Percentiles rank a stretch among this genome's conserved stretches.
Evolutionary conservation across 345 rosid species (phyloP).

Genomic region (Durio zibethinus): DNA sequence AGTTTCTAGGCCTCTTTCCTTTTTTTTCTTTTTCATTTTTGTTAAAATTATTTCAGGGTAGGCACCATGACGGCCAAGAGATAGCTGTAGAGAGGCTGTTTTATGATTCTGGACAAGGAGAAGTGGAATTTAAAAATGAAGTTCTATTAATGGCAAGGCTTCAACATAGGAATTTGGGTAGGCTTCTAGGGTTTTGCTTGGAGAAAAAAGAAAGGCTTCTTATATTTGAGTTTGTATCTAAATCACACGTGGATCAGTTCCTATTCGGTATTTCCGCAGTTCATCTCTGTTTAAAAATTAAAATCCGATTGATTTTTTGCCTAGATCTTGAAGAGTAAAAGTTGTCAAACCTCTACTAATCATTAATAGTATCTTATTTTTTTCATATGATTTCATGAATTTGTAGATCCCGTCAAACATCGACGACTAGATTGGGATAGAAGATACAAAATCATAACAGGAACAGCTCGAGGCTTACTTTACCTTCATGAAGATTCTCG

Average conservation of each 20-base stretch:
- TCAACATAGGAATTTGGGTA: constrained; percentile 16
- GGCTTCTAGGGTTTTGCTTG: constrained; percentile 16
- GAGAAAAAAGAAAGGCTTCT: constrained; percentile 17
- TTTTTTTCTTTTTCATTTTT: not conserved
- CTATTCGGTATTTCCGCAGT: not conserved
- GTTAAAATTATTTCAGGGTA: not conserved
- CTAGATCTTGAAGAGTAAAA: not conserved
- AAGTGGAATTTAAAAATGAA: constrained; percentile 12
- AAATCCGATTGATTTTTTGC: not conserved
- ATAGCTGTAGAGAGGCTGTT: constrained; percentile 13
- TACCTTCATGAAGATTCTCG: constrained; percentile 48
- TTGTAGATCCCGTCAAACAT: constrained; percentile 1
- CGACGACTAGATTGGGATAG: constrained; percentile 4
- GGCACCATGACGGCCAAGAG: not conserved
- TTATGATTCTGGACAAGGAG: not conserved
- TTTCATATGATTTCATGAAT: not conserved
- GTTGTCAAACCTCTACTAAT: too few species aligned
- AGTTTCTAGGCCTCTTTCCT: not conserved
- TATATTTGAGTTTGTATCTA: constrained; percentile 12
- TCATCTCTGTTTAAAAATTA: not conserved
- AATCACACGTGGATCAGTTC: constrained; percentile 11
- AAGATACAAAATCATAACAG: constrained; percentile 15
- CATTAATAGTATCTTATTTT: not conserved
- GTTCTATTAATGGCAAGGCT: constrained; percentile 13
- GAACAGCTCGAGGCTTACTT: constrained; percentile 41